These are phyloP conservation scores for Grosmannia penicillata DNA, from an alignment of 2,329 filamentous ascomycete species.

Conservation along the genomic window DNA sequence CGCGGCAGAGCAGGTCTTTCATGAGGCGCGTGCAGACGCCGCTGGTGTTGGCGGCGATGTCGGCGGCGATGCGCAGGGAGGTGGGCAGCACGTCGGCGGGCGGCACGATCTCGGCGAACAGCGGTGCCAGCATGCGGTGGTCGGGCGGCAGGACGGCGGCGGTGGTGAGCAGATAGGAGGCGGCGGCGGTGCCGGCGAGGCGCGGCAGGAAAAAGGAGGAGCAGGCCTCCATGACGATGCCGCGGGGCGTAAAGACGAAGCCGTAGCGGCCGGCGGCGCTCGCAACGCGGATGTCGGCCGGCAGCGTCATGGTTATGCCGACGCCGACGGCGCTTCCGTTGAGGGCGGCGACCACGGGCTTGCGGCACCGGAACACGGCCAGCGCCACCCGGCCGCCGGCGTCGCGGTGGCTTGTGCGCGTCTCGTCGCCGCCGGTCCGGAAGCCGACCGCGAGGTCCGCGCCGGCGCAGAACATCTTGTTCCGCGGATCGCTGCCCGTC, in stretches of 20 bases:
- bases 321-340: slow-evolving; percentile 46
- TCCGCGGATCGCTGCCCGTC: slow-evolving; percentile 32
- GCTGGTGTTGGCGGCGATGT: slow-evolving; percentile 53
- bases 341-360: slow-evolving; percentile 43
- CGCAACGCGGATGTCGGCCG: slow-evolving; percentile 36
- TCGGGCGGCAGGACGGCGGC: slow-evolving; percentile 41
- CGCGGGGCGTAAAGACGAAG: slow-evolving; percentile 58
- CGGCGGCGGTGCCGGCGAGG: slow-evolving; percentile 48
- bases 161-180: slow-evolving; percentile 52
- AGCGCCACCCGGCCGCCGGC: slow-evolving; percentile 37
- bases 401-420: slow-evolving; percentile 25
- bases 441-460: slow-evolving; percentile 31
- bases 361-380: slow-evolving; percentile 40
- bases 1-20: slow-evolving; percentile 55
- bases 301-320: slow-evolving; percentile 46
- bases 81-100: slow-evolving; percentile 28
- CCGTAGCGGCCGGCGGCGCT: slow-evolving; percentile 50
- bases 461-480: slow-evolving; percentile 41
- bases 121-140: slow-evolving; percentile 35
- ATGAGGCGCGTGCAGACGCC: slow-evolving; percentile 49
- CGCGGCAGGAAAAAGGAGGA: slow-evolving; percentile 58
- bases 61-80: slow-evolving; percentile 29
- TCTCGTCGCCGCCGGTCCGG: slow-evolving; percentile 5
- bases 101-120: slow-evolving; percentile 45
- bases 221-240: slow-evolving; percentile 58